Evolutionary conservation across 2,329 filamentous ascomycete genomes (phyloP).

Genomic region (Cryphonectria radicalis): DNA sequence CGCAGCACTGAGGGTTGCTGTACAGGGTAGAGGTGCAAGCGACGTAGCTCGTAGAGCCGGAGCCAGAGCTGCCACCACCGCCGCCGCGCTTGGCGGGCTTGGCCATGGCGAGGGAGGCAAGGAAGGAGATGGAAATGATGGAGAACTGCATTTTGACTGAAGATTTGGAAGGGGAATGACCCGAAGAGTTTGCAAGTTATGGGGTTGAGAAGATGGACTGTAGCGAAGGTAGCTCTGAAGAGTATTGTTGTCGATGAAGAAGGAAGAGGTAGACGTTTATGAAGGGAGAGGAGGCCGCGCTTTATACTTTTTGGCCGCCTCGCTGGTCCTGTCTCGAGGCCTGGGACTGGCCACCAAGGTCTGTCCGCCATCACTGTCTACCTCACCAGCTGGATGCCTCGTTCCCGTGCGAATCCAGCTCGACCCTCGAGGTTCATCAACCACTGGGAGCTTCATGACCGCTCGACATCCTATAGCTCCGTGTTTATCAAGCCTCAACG

Average conservation of each 20-base stretch:
- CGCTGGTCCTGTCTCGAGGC: not conserved
- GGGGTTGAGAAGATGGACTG: not conserved
- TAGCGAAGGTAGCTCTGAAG: conserved; percentile 1
- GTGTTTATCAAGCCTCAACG: not conserved
- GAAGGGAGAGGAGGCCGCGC: not conserved
- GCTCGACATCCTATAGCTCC: not conserved
- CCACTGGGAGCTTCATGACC: not conserved
- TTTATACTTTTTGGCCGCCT: conserved; percentile 18
- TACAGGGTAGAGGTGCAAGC: conserved; percentile 8
- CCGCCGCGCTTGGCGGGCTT: conserved; percentile 14
- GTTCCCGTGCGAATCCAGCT: not conserved
- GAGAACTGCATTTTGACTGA: conserved; percentile 24
- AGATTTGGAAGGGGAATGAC: not conserved
- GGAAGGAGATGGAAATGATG: conserved; percentile 16
- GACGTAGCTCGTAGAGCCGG: not conserved
- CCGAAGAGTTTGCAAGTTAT: not conserved
- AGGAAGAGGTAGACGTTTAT: not conserved
- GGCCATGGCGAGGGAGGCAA: conserved; percentile 27
- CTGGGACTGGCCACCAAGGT: not conserved
- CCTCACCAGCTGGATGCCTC: not conserved
- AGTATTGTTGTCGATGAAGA: conserved; percentile 12
- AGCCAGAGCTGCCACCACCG: not conserved
- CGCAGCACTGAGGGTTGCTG: conserved; percentile 15
- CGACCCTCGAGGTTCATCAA: not conserved
- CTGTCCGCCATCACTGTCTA: not conserved